Percentiles rank a stretch among this genome's conserved stretches.
These are phyloP conservation scores for Mycena pura DNA, from an alignment of 768 basidiomycete species.

Conservation along the genomic window DNA sequence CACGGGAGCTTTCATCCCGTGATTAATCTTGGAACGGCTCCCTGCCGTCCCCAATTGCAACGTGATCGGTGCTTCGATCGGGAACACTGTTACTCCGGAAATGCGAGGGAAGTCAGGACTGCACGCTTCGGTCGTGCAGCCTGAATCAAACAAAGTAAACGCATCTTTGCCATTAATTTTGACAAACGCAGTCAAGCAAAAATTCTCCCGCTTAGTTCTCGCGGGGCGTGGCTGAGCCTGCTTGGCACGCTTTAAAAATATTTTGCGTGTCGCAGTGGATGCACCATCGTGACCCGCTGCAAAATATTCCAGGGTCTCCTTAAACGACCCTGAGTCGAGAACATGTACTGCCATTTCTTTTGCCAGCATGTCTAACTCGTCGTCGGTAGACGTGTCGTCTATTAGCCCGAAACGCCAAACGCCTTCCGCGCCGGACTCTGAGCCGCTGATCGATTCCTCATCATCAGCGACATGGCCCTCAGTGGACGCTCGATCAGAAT, in stretches of 20 bases:
- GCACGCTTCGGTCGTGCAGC: not conserved
- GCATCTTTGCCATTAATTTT: slow-evolving; percentile 14
- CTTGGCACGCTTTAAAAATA: not conserved
- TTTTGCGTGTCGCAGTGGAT: too few species aligned
- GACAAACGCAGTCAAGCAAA: slow-evolving; percentile 8
- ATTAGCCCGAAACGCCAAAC: too few species aligned
- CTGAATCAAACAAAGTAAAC: slow-evolving; percentile 15
- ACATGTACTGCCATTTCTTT: too few species aligned
- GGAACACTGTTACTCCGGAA: not conserved
- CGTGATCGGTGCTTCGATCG: not conserved
- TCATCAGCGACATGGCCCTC: too few species aligned
- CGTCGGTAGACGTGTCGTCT: too few species aligned
- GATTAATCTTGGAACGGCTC: not conserved
- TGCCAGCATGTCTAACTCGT: too few species aligned
- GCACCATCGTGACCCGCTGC: too few species aligned
- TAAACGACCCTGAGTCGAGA: too few species aligned
- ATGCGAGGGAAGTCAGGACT: not conserved
- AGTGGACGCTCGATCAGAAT: too few species aligned
- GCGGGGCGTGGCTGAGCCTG: not conserved
- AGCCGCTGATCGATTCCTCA: too few species aligned
- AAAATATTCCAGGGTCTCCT: too few species aligned
- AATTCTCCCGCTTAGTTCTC: not conserved
- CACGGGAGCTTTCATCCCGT: not conserved
- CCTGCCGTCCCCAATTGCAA: not conserved
- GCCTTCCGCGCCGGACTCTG: too few species aligned